These are phyloP conservation scores for Massarina eburnea DNA, from an alignment of 2,329 filamentous ascomycete species.

Conservation along the genomic window DNA sequence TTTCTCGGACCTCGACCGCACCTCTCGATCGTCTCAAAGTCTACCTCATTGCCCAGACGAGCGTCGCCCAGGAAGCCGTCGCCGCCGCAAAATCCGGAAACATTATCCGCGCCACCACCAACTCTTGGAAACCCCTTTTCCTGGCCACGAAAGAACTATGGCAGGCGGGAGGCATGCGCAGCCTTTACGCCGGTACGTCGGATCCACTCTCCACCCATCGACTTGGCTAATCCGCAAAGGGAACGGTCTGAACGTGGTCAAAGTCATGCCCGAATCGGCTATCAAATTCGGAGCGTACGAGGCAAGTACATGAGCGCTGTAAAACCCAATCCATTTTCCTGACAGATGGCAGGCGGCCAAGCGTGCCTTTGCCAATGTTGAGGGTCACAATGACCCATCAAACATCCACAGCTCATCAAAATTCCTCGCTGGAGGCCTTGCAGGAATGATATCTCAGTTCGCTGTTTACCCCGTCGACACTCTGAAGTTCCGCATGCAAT, in stretches of 20 bases:
- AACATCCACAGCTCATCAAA: conserved; percentile 82
- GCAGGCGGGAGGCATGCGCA: conserved; percentile 80
- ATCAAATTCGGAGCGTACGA: conserved; percentile 99
- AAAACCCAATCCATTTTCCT: conserved; percentile 1
- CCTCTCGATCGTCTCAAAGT: conserved; percentile 97
- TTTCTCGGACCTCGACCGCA: conserved; percentile 92
- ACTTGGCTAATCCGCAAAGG: conserved; percentile 55
- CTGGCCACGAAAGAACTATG: conserved; percentile 78
- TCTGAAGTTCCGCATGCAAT: conserved; percentile 85
- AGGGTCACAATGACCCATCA: conserved; percentile 82
- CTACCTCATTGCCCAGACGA: conserved; percentile 91
- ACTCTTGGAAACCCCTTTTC: conserved; percentile 68
- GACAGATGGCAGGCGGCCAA: conserved; percentile 68
- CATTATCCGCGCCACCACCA: conserved; percentile 64
- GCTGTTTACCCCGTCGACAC: conserved; percentile 94
- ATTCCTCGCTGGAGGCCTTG: conserved; percentile 86
- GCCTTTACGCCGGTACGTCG: conserved; percentile 83
- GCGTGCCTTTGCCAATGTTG: conserved; percentile 77
- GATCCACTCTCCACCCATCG: background rate
- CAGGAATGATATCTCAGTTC: conserved; percentile 90
- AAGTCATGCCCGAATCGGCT: conserved; percentile 98
- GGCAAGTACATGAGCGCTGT: conserved; percentile 42
- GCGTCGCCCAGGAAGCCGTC: conserved; percentile 60
- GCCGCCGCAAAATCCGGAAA: conserved; percentile 71
- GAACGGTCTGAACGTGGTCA: conserved; percentile 93